Percentiles rank a stretch among this genome's conserved stretches.
These are phyloP conservation scores for Neonectria faginata DNA, from an alignment of 2,329 filamentous ascomycete genomes.

Conservation along the genomic window DNA sequence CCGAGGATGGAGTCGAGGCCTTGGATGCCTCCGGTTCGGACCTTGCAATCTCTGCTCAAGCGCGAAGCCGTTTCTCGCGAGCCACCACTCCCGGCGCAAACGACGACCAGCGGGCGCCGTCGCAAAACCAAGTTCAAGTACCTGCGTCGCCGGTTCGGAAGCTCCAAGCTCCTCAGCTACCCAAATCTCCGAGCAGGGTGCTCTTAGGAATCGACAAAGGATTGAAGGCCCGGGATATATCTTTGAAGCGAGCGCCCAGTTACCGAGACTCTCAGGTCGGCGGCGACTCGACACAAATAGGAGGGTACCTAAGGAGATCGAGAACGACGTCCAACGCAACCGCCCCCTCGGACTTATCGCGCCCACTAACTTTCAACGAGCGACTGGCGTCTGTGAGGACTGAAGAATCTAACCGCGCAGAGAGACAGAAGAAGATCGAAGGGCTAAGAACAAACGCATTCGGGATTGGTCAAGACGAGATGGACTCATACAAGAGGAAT, in stretches of 20 bases:
- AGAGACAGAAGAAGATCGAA: slow-evolving; percentile 65
- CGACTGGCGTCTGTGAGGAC: slow-evolving; percentile 78
- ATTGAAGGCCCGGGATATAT: slow-evolving; percentile 82
- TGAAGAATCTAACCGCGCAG: slow-evolving; percentile 63
- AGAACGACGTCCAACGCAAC: slow-evolving; percentile 52
- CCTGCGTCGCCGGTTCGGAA: slow-evolving; percentile 79
- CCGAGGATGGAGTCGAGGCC: slow-evolving; percentile 34
- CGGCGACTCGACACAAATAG: slow-evolving; percentile 39
- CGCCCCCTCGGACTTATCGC: slow-evolving; percentile 47
- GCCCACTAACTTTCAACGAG: slow-evolving; percentile 80
- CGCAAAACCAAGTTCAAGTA: slow-evolving; percentile 71
- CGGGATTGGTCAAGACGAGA: slow-evolving; percentile 66
- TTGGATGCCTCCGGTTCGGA: slow-evolving; percentile 36
- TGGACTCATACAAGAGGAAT: slow-evolving; percentile 69
- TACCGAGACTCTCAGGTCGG: slow-evolving; percentile 48
- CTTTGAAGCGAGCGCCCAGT: slow-evolving; percentile 78
- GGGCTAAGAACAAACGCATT: slow-evolving; percentile 68
- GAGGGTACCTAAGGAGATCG: slow-evolving; percentile 59
- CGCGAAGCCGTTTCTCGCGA: slow-evolving; percentile 36
- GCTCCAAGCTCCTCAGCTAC: slow-evolving; percentile 61
- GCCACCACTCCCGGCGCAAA: slow-evolving; percentile 45
- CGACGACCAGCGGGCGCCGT: slow-evolving; percentile 32
- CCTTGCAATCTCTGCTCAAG: slow-evolving; percentile 41
- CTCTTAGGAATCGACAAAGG: slow-evolving; percentile 92
- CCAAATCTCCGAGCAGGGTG: slow-evolving; percentile 82